These are phyloP conservation scores for Fusarium pseudonygamai DNA, from an alignment of 2,329 filamentous ascomycete species.

Conservation along the genomic window DNA sequence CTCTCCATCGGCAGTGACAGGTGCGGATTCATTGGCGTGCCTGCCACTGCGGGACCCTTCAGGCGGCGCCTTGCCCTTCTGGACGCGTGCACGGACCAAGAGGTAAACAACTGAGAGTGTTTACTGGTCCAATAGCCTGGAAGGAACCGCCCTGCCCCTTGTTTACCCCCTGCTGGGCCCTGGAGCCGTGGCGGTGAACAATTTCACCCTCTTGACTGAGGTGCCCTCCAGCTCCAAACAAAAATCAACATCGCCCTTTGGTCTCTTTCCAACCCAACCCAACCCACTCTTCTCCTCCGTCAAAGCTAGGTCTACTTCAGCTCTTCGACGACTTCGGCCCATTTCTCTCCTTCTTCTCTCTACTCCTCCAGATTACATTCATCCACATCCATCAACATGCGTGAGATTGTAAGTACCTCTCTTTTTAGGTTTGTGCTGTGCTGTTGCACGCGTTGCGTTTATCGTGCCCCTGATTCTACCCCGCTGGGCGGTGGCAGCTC, in stretches of 20 bases:
- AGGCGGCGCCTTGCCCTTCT: constrained; percentile 43
- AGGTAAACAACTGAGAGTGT: constrained; percentile 50
- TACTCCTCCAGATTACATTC: constrained; percentile 38
- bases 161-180: constrained; percentile 36
- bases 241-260: constrained; percentile 50
- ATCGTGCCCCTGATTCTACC: constrained; percentile 50
- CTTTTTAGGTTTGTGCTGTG: constrained; percentile 18
- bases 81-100: constrained; percentile 42
- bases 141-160: constrained; percentile 41
- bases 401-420: constrained; percentile 71
- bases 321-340: constrained; percentile 44
- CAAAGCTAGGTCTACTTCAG: constrained; percentile 48
- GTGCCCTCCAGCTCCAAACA: constrained; percentile 41
- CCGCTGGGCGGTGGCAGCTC: constrained; percentile 44
- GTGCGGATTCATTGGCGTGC: constrained; percentile 20
- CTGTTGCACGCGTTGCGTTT: constrained; percentile 1
- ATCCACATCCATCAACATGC: constrained; percentile 62
- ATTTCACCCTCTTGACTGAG: constrained; percentile 35
- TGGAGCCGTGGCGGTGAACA: constrained; percentile 50
- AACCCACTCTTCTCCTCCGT: constrained; percentile 45
- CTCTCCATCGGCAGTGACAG: constrained; percentile 10
- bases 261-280: constrained; percentile 34
- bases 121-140: constrained; percentile 31
- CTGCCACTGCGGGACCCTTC: constrained; percentile 31
- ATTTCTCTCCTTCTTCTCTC: constrained; percentile 36